These are phyloP conservation scores for Alisma plantagoaquatica DNA, from an alignment of 106 monocot genomes.

Conservation along the genomic window DNA sequence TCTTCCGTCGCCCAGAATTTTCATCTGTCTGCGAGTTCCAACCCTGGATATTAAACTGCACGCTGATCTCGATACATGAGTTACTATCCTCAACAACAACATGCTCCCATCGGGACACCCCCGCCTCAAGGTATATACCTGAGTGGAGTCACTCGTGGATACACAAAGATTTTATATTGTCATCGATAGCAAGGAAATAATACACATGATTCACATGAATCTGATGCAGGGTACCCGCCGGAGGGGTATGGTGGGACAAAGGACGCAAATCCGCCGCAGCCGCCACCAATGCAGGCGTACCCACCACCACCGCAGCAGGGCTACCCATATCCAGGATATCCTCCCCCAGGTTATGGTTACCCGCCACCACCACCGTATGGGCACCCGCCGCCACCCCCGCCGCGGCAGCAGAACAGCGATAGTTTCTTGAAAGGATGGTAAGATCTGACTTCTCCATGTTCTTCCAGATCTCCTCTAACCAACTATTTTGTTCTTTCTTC, in stretches of 20 bases:
- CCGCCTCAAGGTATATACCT: constrained; percentile 78
- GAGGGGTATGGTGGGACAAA: constrained; percentile 11
- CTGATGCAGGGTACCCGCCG: constrained; percentile 7
- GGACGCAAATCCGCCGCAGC: constrained; percentile 9
- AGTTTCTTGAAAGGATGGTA: constrained; percentile 13
- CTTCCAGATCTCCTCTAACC: not conserved
- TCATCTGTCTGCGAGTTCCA: not conserved
- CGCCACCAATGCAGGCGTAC: constrained; percentile 8
- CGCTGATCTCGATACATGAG: too few relatives aligned
- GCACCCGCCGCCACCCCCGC: constrained; percentile 1
- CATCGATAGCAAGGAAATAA: too few relatives aligned
- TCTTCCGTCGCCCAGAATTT: not conserved
- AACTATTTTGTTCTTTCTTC: not conserved
- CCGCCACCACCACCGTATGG: too few relatives aligned
- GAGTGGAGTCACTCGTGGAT: too few relatives aligned
- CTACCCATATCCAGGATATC: constrained; percentile 1
- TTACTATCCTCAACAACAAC: constrained; percentile 70
- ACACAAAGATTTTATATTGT: too few relatives aligned
- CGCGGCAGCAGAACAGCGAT: constrained; percentile 2
- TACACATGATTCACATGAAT: too few relatives aligned
- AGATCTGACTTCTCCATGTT: not conserved
- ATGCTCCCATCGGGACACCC: constrained; percentile 65
- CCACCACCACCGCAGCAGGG: too few relatives aligned
- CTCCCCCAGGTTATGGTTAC: not conserved
- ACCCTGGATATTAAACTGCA: not conserved